These are phyloP conservation scores for Urostyla sp. DNA, from an alignment of 73 alveolate species.

Conservation along the genomic window DNA sequence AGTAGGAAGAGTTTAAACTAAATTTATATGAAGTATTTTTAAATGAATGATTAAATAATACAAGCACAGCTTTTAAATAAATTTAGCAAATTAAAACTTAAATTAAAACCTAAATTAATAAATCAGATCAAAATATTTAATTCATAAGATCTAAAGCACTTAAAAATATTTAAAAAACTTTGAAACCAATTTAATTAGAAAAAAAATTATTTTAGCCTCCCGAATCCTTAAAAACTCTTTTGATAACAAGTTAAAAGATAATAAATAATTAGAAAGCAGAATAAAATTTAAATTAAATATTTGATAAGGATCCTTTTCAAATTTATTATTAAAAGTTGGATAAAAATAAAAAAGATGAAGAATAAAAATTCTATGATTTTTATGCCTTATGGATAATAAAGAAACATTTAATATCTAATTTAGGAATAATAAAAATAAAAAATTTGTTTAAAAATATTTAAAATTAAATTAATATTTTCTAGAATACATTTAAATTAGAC, in stretches of 20 bases:
- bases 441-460: not conserved
- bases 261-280: not conserved
- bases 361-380: slow-evolving; percentile 22
- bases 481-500: slow-evolving; percentile 26
- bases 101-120: not conserved
- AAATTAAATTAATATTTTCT: not conserved
- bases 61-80: not conserved
- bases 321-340: no score
- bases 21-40: not conserved
- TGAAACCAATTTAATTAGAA: not conserved
- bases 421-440: not conserved
- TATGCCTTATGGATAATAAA: slow-evolving; percentile 53
- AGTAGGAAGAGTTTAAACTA: not conserved
- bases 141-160: no score
- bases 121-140: not conserved
- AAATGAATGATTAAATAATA: not conserved
- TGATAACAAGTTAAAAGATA: not conserved
- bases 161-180: no score
- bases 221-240: not conserved
- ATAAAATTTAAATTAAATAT: not conserved
- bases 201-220: not conserved
- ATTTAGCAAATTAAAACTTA: not conserved
- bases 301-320: not conserved
- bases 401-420: not conserved
- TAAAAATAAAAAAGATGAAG: not conserved